A percentile compares a stretch with the other conserved stretches of the same genome.
phyloP scores from a whole-genome alignment of 225 moss, liverwort and hornwort genomes.

The Straminergon stramineum region DNA sequence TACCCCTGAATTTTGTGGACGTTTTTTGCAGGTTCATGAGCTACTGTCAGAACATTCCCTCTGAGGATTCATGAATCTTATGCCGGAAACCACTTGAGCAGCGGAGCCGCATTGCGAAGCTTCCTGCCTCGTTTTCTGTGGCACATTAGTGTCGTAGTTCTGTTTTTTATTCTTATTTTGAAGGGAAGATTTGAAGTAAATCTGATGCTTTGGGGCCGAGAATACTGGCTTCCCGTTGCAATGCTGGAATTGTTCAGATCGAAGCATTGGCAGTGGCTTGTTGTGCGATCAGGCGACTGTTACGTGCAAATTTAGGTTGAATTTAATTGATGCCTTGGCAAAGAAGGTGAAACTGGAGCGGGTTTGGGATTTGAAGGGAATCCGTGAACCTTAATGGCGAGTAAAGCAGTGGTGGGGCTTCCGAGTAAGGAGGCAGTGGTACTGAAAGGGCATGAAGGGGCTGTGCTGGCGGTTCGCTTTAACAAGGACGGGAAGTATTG shows the following conservation, averaged over 20 bases:
- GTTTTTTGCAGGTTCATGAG: background rate
- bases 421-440: constrained; percentile 60
- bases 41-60: background rate
- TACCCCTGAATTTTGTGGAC: background rate
- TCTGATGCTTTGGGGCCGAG: background rate
- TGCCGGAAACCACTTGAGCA: background rate
- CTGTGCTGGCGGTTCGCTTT: constrained; percentile 71
- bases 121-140: background rate
- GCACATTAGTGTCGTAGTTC: background rate
- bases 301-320: background rate
- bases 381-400: constrained; percentile 9
- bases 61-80: background rate
- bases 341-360: background rate
- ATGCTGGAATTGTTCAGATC: background rate
- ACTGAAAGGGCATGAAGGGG: constrained; percentile 79
- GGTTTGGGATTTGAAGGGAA: background rate
- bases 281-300: background rate
- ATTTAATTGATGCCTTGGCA: background rate
- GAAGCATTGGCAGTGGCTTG: background rate
- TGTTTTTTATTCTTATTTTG: background rate
- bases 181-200: background rate
- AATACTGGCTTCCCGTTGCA: background rate
- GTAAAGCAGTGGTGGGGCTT: constrained; percentile 8
- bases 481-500: constrained; percentile 86
- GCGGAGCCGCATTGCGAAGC: background rate